These are phyloP conservation scores for Penicillium concentricum DNA, from an alignment of 2,329 filamentous ascomycete species.

Conservation along the genomic window DNA sequence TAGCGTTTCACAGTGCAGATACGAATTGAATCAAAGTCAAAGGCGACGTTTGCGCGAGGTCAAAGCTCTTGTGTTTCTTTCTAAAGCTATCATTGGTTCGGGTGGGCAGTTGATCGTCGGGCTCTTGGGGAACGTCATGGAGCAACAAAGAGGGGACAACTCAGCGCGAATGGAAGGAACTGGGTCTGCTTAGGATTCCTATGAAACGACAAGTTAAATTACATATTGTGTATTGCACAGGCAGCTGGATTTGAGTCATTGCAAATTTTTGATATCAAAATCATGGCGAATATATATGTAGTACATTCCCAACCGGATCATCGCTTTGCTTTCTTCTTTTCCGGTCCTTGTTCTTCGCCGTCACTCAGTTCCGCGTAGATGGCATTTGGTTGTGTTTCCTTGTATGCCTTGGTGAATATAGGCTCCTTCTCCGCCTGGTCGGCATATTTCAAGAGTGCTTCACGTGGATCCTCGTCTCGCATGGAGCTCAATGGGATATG, in stretches of 20 bases:
- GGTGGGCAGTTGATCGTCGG: slow-evolving; percentile 9
- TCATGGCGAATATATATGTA: background rate
- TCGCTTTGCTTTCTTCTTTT: slow-evolving; percentile 57
- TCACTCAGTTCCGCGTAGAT: slow-evolving; percentile 89
- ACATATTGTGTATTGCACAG: background rate
- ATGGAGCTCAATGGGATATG: slow-evolving; percentile 88
- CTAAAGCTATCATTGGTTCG: slow-evolving; percentile 9
- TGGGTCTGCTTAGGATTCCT: background rate
- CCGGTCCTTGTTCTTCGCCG: slow-evolving; percentile 67
- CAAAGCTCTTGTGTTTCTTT: slow-evolving; percentile 12
- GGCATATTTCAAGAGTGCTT: slow-evolving; percentile 91
- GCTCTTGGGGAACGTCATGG: slow-evolving; percentile 18
- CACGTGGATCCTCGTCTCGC: slow-evolving; percentile 93
- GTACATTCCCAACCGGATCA: slow-evolving; percentile 17
- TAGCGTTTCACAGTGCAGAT: background rate
- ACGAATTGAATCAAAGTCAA: slow-evolving; percentile 2
- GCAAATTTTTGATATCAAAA: background rate
- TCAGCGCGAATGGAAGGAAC: slow-evolving; percentile 14
- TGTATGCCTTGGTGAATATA: slow-evolving; percentile 92
- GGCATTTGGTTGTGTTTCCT: slow-evolving; percentile 84
- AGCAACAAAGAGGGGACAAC: slow-evolving; percentile 15
- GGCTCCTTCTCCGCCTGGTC: slow-evolving; percentile 90
- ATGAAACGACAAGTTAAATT: background rate
- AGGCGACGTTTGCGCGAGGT: slow-evolving; percentile 4
- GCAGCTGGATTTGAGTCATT: too few relatives aligned